These are phyloP conservation scores for Globisporangium solare DNA, from an alignment of 352 stramenopile genomes.

Conservation along the genomic window DNA sequence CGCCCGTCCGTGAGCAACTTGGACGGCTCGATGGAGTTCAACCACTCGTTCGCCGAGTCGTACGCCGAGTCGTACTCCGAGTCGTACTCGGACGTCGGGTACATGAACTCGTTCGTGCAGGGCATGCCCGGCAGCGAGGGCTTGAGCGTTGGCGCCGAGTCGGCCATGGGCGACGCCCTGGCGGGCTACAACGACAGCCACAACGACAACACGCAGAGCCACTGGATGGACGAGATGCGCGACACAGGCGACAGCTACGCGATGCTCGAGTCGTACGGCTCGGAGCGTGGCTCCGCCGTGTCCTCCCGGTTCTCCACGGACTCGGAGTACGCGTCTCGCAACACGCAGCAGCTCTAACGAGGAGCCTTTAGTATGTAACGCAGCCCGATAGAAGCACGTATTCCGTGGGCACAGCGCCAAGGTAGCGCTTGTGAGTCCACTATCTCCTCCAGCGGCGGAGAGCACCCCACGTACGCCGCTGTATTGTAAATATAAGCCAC, in stretches of 20 bases:
- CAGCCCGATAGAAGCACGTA: too few species aligned
- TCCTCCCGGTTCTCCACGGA: conserved; percentile 68
- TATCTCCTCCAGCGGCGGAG: too few species aligned
- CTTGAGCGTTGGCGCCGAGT: conserved; percentile 13
- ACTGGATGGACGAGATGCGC: conserved; percentile 72
- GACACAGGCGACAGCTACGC: conserved; percentile 80
- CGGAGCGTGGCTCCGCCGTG: conserved; percentile 52
- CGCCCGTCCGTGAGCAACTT: conserved; percentile 43
- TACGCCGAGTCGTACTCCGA: conserved; percentile 54
- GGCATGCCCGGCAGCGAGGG: conserved; percentile 32
- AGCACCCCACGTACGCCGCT: too few species aligned
- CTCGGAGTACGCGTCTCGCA: conserved; percentile 31
- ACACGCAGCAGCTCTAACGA: conserved; percentile 4
- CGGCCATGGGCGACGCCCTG: conserved; percentile 14
- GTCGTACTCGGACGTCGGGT: conserved; percentile 37
- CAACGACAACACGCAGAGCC: conserved; percentile 22
- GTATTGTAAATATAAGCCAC: too few species aligned
- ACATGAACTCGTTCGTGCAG: conserved; percentile 44
- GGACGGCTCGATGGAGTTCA: conserved; percentile 53
- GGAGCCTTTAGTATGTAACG: conserved; percentile 5
- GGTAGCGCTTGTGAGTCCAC: too few species aligned
- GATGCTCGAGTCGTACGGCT: conserved; percentile 75
- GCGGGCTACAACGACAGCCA: conserved; percentile 14
- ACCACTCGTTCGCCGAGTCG: conserved; percentile 45
- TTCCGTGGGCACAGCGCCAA: too few species aligned